phyloP scores from a whole-genome alignment of 495 filamentous ascomycete species.

The Penicillium cinerascens region DNA sequence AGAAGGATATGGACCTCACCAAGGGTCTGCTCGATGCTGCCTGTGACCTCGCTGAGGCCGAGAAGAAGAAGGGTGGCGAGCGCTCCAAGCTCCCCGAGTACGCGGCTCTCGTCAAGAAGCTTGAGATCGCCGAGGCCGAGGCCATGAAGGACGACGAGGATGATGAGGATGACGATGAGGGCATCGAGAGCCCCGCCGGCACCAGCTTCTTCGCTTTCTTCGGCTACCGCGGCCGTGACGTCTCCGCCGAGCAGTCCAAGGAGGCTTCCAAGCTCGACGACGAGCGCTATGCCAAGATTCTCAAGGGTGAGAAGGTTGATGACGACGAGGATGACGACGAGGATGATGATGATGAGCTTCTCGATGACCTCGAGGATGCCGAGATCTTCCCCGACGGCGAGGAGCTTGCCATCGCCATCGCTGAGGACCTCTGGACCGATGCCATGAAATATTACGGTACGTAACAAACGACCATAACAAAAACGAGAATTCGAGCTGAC shows the following conservation, averaged over 20 bases:
- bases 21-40: slow-evolving; percentile 71
- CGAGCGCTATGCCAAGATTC: slow-evolving; percentile 54
- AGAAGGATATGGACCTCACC: slow-evolving; percentile 77
- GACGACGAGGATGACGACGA: slow-evolving; percentile 42
- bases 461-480: slow-evolving; percentile 27
- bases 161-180: slow-evolving; percentile 49
- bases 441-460: slow-evolving; percentile 89
- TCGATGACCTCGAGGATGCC: slow-evolving; percentile 53
- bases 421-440: slow-evolving; percentile 82
- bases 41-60: slow-evolving; percentile 62
- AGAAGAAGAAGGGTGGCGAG: slow-evolving; percentile 47
- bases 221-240: slow-evolving; percentile 61
- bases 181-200: slow-evolving; percentile 53
- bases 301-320: slow-evolving; percentile 49
- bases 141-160: slow-evolving; percentile 41
- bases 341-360: slow-evolving; percentile 48
- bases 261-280: slow-evolving; percentile 54
- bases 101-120: slow-evolving; percentile 47
- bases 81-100: slow-evolving; percentile 47
- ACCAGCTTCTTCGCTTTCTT: slow-evolving; percentile 87
- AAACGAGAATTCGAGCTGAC: slow-evolving; percentile 7
- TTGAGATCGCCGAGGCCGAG: slow-evolving; percentile 26
- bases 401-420: slow-evolving; percentile 70
- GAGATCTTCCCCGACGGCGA: slow-evolving; percentile 83
- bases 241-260: slow-evolving; percentile 67